phyloP scores from a whole-genome alignment of 2,329 filamentous ascomycete genomes.

The Coniella vitis region DNA sequence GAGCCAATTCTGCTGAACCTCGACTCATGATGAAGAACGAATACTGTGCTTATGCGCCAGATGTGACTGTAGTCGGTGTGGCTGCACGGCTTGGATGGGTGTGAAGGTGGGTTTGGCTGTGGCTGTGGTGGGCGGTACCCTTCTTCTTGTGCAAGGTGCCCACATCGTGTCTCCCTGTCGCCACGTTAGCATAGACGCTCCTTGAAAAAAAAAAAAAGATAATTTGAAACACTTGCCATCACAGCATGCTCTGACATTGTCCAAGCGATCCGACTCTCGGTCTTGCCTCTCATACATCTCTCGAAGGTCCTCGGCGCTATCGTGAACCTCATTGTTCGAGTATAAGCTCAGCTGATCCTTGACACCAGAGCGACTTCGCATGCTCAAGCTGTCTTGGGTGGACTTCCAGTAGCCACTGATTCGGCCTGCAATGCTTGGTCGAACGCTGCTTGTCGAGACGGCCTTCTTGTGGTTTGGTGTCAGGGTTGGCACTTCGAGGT shows the following conservation, averaged over 20 bases:
- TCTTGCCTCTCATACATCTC: constrained; percentile 74
- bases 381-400: constrained; percentile 43
- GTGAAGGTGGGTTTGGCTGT: constrained; percentile 23
- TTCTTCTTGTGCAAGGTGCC: constrained; percentile 47
- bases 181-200: background rate
- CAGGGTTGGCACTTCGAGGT: constrained; percentile 49
- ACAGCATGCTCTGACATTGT: constrained; percentile 95
- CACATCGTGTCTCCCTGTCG: constrained; percentile 66
- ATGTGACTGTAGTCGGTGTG: constrained; percentile 19
- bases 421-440: constrained; percentile 30
- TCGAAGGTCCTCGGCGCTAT: constrained; percentile 77
- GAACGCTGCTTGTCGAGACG: constrained; percentile 12
- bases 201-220: background rate
- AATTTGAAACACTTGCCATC: constrained; percentile 70
- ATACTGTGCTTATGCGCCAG: constrained; percentile 16
- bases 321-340: constrained; percentile 54
- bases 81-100: constrained; percentile 12
- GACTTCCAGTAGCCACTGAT: constrained; percentile 55
- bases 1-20: background rate
- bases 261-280: constrained; percentile 68
- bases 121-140: constrained; percentile 32
- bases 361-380: constrained; percentile 44
- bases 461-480: constrained; percentile 41
- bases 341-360: constrained; percentile 36
- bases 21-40: background rate